Base-by-base conservation (phyloP, 805 yeast species). In the Saccharomycopsis babjevae region DNA sequence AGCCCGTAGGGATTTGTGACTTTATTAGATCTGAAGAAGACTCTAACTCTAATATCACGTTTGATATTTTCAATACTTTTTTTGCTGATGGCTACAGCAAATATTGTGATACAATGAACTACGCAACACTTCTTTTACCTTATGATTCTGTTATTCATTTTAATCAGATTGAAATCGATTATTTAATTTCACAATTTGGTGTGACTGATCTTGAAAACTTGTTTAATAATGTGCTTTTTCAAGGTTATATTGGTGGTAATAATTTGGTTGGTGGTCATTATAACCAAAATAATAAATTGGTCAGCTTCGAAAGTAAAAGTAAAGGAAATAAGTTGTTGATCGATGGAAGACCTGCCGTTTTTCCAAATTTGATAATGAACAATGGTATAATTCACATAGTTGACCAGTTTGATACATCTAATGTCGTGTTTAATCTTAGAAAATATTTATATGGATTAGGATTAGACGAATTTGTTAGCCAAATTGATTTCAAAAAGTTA, bases 381-480 rank as follows among this genome's bases (percentile, higher is more conserved):
- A 77, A 79, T 66, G 85, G 84, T 0, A 58, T 85, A 0, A 68
- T 80, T 0, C 86, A 84, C 67, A 66, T 78, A 25, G 83, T 80
- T 67, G 72, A 76, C 25, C 65, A 71, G 16, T 59, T 72, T 7
- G 34, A 60, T 64, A 32, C 69, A 64, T 72, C 75, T 0, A 39
- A 60, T 1, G 59, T 81, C 20, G 65, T 63, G 1, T 80, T 83
- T 66, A 82, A 83, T 38, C 81, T 83, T 0, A 76, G 83, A 64
- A 85, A 83, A 67, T 79, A 83, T 65, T 69, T 86, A 1, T 73
- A 81, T 58, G 90, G 88, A 0, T 69, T 84, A 54, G 79, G 83
- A 62, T 83, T 83, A 57, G 76, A 85, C 1, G 76, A 76, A 32
- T 83, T 89, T 69, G 92, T 88, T 5, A 78, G 80, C n/a, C 96